Conservation (phyloP, 169 alveolate genomes). For the Blepharisma undulans region DNA sequence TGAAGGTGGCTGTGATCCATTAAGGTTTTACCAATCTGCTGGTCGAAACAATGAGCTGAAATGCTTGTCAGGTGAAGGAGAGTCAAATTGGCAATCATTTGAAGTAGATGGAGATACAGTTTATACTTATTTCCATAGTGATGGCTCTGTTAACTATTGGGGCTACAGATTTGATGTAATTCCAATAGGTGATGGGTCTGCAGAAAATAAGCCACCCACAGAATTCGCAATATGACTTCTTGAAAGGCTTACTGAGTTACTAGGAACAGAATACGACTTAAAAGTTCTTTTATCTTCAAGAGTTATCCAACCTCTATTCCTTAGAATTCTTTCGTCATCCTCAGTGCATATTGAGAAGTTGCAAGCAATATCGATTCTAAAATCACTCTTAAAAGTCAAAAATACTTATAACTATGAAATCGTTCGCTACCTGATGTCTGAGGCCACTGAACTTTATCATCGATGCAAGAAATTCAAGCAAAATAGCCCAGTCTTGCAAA, state of each 20-base stretch:
- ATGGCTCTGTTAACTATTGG: conserved; percentile 39
- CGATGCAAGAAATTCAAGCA: not conserved
- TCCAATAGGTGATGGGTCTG: not conserved
- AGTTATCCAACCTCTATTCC: not conserved
- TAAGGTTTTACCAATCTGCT: conserved; percentile 16
- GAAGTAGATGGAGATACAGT: conserved; percentile 32
- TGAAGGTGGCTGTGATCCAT: conserved; percentile 38
- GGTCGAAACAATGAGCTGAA: conserved; percentile 32
- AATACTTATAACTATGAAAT: not conserved
- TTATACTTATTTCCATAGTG: conserved; percentile 36
- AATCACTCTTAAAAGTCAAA: not conserved
- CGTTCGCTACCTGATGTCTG: not conserved
- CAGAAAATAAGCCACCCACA: not conserved
- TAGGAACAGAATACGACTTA: not conserved
- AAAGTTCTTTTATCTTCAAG: not conserved
- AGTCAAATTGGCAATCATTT: not conserved
- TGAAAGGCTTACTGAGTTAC: not conserved
- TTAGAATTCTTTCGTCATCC: not conserved
- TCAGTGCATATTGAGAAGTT: not conserved
- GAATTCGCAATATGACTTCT: conserved; percentile 20
- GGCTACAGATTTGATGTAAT: conserved; percentile 42
- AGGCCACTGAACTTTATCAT: not conserved
- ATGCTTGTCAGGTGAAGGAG: conserved; percentile 34
- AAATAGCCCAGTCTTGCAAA: not conserved
- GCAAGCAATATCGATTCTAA: not conserved